Conservation (phyloP, 352 stramenopile species). For the Pythium biforme region DNA sequence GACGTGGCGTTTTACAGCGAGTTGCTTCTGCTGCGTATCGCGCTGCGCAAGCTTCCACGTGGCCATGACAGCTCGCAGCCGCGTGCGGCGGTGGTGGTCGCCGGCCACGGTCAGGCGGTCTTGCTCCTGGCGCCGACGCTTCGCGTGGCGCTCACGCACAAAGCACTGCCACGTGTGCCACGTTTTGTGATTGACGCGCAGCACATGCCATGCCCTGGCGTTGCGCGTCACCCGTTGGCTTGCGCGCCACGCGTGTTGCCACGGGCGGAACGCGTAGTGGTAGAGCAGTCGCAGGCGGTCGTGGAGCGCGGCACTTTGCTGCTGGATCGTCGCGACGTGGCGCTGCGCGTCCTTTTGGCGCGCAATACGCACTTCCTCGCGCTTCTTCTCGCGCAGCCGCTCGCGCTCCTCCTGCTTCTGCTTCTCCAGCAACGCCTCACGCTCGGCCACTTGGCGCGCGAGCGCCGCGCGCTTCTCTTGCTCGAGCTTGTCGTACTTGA, state of each 20-base stretch:
- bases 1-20: conserved; percentile 33
- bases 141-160: conserved; percentile 22
- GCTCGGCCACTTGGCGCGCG: conserved; percentile 40
- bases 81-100: conserved; percentile 25
- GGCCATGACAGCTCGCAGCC: conserved; percentile 17
- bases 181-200: conserved; percentile 37
- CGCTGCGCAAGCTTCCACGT: conserved; percentile 13
- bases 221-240: conserved; percentile 34
- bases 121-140: conserved; percentile 29
- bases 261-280: conserved; percentile 51
- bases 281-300: conserved; percentile 41
- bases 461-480: conserved; percentile 45
- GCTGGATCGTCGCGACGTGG: conserved; percentile 33
- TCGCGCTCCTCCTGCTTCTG: conserved; percentile 41
- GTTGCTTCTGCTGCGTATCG: conserved; percentile 19
- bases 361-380: conserved; percentile 29
- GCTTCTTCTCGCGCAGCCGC: conserved; percentile 39
- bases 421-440: conserved; percentile 36
- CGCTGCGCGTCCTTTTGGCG: conserved; percentile 37
- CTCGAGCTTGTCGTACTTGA: conserved; percentile 51
- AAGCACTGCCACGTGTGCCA: conserved; percentile 48
- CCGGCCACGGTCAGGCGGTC: conserved; percentile 19
- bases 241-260: conserved; percentile 32
- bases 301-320: conserved; percentile 30
- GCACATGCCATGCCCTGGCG: conserved; percentile 39